Conservation (phyloP, 108 stramenopile species). For the Pseudonitzschia multiseries region DNA sequence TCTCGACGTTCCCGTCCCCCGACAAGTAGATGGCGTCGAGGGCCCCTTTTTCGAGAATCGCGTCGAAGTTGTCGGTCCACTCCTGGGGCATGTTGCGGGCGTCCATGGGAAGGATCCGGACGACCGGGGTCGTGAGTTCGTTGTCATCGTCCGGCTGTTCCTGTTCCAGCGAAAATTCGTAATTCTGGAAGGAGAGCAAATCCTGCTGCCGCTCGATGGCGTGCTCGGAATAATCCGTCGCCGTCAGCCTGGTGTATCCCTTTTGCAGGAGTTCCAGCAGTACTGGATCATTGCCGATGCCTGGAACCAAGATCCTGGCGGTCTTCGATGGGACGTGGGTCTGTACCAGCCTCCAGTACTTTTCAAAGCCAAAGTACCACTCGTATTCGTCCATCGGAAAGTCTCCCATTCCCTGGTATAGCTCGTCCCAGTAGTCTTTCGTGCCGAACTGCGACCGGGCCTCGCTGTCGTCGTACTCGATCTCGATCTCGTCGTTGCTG, state of each 20-base stretch:
- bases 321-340: conserved; percentile 14
- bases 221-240: conserved; percentile 68
- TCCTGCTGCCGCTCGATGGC: conserved; percentile 76
- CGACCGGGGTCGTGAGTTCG: conserved; percentile 28
- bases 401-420: conserved; percentile 78
- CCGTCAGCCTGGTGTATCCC: conserved; percentile 57
- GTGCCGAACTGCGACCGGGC: conserved; percentile 75
- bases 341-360: conserved; percentile 34
- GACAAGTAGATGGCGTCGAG: conserved; percentile 83
- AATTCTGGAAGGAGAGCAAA: conserved; percentile 45
- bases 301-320: conserved; percentile 58
- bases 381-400: conserved; percentile 73
- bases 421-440: conserved; percentile 73
- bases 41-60: conserved; percentile 75
- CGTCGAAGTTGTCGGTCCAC: conserved; percentile 64
- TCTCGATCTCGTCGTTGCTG: neutral
- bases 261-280: conserved; percentile 65
- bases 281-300: conserved; percentile 77
- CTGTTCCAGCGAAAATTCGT: neutral
- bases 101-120: conserved; percentile 36
- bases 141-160: conserved; percentile 3
- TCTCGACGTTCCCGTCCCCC: conserved; percentile 67
- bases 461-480: conserved; percentile 41
- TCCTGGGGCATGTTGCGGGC: conserved; percentile 50
- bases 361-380: conserved; percentile 76